These are phyloP conservation scores for Luzula sylvatica DNA, from an alignment of 176 grass and related monocot genomes.

Conservation along the genomic window DNA sequence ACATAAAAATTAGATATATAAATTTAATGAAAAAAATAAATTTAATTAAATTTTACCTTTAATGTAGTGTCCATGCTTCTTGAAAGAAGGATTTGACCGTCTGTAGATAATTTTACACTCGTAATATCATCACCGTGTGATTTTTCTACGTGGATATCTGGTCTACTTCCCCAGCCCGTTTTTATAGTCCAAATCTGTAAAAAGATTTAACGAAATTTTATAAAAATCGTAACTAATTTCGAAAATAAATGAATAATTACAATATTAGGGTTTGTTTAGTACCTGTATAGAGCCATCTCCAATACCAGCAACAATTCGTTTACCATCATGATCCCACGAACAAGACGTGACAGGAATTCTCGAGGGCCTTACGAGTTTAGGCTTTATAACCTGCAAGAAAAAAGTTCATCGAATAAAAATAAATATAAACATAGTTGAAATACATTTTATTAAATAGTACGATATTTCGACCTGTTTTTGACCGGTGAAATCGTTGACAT, in stretches of 20 bases:
- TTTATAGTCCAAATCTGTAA: slow-evolving; percentile 90
- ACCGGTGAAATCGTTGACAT: slow-evolving; percentile 80
- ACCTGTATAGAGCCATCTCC: slow-evolving; percentile 97
- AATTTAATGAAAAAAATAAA: neutral
- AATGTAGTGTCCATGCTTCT: slow-evolving; percentile 91
- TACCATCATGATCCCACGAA: slow-evolving; percentile 93
- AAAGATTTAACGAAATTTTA: neutral
- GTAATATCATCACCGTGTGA: slow-evolving; percentile 90
- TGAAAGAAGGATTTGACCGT: slow-evolving; percentile 85
- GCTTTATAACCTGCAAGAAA: slow-evolving; percentile 76
- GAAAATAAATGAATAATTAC: slow-evolving; percentile 7
- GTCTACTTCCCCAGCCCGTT: slow-evolving; percentile 96
- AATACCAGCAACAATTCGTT: slow-evolving; percentile 74
- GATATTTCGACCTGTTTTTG: slow-evolving; percentile 71
- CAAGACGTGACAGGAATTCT: slow-evolving; percentile 82
- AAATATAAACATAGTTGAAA: neutral
- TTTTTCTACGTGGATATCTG: slow-evolving; percentile 80
- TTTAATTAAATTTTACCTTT: slow-evolving; percentile 44
- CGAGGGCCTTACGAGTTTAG: slow-evolving; percentile 68
- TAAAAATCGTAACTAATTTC: neutral
- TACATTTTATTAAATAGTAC: neutral
- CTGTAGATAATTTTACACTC: slow-evolving; percentile 85
- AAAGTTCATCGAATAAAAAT: slow-evolving; percentile 10
- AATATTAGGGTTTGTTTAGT: too few relatives aligned
- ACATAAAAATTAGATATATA: slow-evolving; percentile 19